Base-by-base conservation (phyloP, 495 filamentous ascomycete genomes). In the Staphylotrichum longicolle region DNA sequence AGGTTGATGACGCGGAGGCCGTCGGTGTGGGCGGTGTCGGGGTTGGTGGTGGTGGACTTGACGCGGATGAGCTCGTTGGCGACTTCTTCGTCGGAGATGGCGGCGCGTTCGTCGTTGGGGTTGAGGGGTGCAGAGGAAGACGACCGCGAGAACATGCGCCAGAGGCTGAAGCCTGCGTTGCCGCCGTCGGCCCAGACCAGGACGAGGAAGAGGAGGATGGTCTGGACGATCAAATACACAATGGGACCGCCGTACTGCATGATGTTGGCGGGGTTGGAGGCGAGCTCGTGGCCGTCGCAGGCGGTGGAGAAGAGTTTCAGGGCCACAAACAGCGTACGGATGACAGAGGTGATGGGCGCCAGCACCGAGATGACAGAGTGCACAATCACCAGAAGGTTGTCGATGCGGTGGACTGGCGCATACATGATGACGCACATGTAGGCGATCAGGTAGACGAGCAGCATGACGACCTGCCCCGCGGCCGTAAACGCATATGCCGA, bases 161-260 rank as follows among this genome's bases (percentile, higher is more conserved):
- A 70, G 58, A 84, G 72, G 65, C 77, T 74, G 10, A 74, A 81
- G 54, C 78, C 76, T 14, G 78, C 77, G 39, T 80, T 83, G 27
- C 86, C 89, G 53, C 83, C 83, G 63, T 95, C 91, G 60, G 83
- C 78, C 81, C 87, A 90, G 32, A 96, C 70, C 1, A 94, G 79
- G 33, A 89, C 63, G 4, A 73, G 71, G 64, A 92, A 89, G 4
- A 93, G 78, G 33, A 88, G 39, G 30, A 88, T 66, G 0, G 81
- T 82, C 67, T 96, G 91, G 0, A 85, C 35, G 49, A 91, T 80
- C 14, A 94, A 80, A 64, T 93, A 92, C 4, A 89, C 70, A 54
- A 96, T 91, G 4, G 91, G 89, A 0, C 87, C 87, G 49, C 91
- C 91, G 68, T 89, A 96, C 47, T 88, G 78, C 2, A 78, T 79